Base-by-base conservation (phyloP, 2,329 filamentous ascomycete species). In the Fusarium paranaense region DNA sequence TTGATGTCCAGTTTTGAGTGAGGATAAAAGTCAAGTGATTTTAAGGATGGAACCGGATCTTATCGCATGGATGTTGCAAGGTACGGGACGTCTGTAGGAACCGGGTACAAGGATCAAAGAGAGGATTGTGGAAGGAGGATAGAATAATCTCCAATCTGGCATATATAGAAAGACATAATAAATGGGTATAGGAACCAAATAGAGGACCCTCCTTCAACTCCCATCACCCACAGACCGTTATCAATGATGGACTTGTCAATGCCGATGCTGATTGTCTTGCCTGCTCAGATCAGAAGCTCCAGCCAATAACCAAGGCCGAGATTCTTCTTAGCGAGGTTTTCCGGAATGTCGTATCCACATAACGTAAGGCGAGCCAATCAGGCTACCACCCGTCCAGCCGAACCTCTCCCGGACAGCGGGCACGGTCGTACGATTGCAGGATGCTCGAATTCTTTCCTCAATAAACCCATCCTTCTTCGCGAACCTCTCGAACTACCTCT, bases 401-500 rank as follows among this genome's bases (percentile, higher is more conserved):
- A 80, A 54, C 47, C 47, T 76, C 74, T 77, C 75, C 71, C 73
- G 73, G 63, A 32, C 66, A 50, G 64, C 71, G 70, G 64, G 69
- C 73, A 74, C 66, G 66, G 38, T 37, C 50, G 54, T 57, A 60
- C 58, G 76, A 80, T 81, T 78, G 79, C 78, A 79, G 75, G 76
- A 81, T 80, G 74, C 72, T 78, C 71, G 72, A 74, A 74, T 76
- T 76, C 74, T 70, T 70, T 76, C 73, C 72, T 70, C 76, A 78
- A 76, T 78, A 78, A 71, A 75, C 71, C 75, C 72, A 61, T 73
- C 73, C 66, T 78, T 64, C 67, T 65, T 73, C 66, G 72, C 72
- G 66, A 71, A 70, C 71, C 67, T 71, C 70, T 73, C 73, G 71
- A 73, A 73, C 69, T 70, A 68, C 54, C 54, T 61, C 62, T 74